Percentiles rank a stretch among this genome's conserved stretches.
phyloP scores from a whole-genome alignment of 352 stramenopile species.

The Phytopythium vexans region DNA sequence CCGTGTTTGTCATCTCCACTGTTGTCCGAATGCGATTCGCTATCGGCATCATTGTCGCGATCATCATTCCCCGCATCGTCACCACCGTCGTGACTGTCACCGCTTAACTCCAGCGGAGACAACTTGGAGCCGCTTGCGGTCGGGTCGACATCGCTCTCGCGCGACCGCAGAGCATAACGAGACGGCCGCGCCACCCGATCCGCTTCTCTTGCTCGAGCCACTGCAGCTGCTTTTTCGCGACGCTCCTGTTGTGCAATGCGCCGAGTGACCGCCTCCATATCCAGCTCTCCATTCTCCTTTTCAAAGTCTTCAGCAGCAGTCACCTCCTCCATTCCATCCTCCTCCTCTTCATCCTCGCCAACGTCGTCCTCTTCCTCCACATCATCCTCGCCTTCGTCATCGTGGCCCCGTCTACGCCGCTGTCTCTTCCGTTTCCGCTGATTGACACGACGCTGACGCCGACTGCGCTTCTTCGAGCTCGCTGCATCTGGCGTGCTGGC shows the following conservation, averaged over 20 bases:
- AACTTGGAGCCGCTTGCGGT: constrained; percentile 17
- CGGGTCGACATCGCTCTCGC: constrained; percentile 26
- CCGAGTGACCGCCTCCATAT: constrained; percentile 55
- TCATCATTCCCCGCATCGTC: constrained; percentile 1
- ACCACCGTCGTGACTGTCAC: constrained; percentile 12
- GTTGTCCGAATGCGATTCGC: constrained; percentile 26
- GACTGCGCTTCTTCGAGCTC: constrained; percentile 24
- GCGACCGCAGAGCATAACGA: constrained; percentile 59
- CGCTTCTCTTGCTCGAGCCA: constrained; percentile 22
- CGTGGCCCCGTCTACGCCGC: constrained; percentile 16
- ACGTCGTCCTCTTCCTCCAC: constrained; percentile 27
- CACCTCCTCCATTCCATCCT: constrained; percentile 21
- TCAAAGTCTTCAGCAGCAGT: constrained; percentile 33
- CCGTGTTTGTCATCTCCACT: constrained; percentile 13
- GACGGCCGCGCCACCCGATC: constrained; percentile 21
- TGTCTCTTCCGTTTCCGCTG: constrained; percentile 11
- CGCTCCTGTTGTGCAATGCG: constrained; percentile 46
- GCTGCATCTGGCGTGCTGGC: constrained; percentile 11
- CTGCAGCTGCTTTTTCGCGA: constrained; percentile 10
- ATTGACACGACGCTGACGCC: constrained; percentile 5
- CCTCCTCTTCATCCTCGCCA: constrained; percentile 24
- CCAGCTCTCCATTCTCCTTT: constrained; percentile 9
- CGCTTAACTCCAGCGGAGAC: constrained; percentile 25
- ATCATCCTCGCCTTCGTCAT: constrained; percentile 3
- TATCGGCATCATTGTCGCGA: constrained; percentile 16